Base-by-base conservation (phyloP, 192 early-diverging fungal species). In the Podila clonocystis region DNA sequence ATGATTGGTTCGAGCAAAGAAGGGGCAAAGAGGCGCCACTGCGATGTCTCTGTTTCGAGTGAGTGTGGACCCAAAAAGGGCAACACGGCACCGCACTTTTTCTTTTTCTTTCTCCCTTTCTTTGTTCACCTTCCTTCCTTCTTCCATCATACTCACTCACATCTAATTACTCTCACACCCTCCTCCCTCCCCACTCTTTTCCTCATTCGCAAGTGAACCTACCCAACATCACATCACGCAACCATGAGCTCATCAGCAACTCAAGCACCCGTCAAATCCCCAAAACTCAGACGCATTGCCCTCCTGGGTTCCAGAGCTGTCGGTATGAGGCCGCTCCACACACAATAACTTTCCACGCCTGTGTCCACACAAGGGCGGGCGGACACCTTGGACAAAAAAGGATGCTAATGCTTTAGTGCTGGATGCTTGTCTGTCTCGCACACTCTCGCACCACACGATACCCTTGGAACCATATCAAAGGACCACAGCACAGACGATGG, bases 221-320 rank as follows among this genome's bases (percentile, higher is more conserved):
- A 29, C 58, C 11, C 11, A 22, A 29, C 58, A 15, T 59, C 67
- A 59, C 36, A 58, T 11, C 29, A 20, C 41, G 9, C 28, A 15
- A 58, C 3, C 45, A 77, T 77, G 75, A 77, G 63, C 48, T 36
- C 34, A 36, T 52, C 70, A 36, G 72, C 72, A 24, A 70, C 79
- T 4, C 79, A 82, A 60, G 52, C 64, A 19, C 72, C 79, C 41
- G 64, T 64, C 31, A 82, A 80, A 49, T 72, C 86, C 67, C 85
- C 88, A 49, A 92, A 94, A 85, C 87, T 92, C 49, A 87, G 95
- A 80, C 91, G 92, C 74, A 94, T 96, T 58, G 93, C 92, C 9
- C 88, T 96, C 8, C 87, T 95, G 33, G 95, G 95, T 50, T 88
- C 92, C 49, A 84, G 92, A 59, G 92, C 94, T 52, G 94, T 95